phyloP scores from a whole-genome alignment of 495 filamentous ascomycete species.

The Penicillium ucsense region DNA sequence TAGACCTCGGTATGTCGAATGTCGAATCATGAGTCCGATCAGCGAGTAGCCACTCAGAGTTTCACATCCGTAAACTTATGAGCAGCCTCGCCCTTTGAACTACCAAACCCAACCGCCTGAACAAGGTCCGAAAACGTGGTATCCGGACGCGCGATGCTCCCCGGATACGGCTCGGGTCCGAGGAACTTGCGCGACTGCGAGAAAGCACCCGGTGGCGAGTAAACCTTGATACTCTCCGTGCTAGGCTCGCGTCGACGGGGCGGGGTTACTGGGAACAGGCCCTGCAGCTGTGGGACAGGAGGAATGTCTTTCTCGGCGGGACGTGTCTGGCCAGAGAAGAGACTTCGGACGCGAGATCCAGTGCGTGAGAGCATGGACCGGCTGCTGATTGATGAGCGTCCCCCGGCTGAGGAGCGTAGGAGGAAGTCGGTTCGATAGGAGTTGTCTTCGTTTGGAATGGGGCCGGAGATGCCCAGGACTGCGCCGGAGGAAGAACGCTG shows the following conservation, averaged over 20 bases:
- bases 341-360: constrained; percentile 27
- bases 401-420: constrained; percentile 20
- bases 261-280: constrained; percentile 19
- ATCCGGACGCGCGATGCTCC: constrained; percentile 25
- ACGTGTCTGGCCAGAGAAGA: constrained; percentile 17
- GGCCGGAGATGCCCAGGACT: constrained; percentile 44
- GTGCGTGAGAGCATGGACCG: constrained; percentile 26
- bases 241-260: constrained; percentile 43
- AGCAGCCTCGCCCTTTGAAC: constrained; percentile 20
- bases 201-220: constrained; percentile 48
- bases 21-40: not conserved
- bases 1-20: not conserved
- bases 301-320: constrained; percentile 12
- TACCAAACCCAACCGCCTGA: constrained; percentile 43
- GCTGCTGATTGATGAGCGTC: constrained; percentile 18
- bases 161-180: constrained; percentile 23
- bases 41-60: no score
- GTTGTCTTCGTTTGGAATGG: constrained; percentile 40
- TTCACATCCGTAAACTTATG: not conserved
- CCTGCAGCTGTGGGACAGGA: constrained; percentile 6
- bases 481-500: constrained; percentile 33
- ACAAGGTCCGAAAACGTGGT: constrained; percentile 63
- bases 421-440: constrained; percentile 52
- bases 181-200: constrained; percentile 17
- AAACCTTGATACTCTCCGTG: constrained; percentile 60